Conservation (phyloP, 1,284 basidiomycete species). For the Macrocystidia cucumis region DNA sequence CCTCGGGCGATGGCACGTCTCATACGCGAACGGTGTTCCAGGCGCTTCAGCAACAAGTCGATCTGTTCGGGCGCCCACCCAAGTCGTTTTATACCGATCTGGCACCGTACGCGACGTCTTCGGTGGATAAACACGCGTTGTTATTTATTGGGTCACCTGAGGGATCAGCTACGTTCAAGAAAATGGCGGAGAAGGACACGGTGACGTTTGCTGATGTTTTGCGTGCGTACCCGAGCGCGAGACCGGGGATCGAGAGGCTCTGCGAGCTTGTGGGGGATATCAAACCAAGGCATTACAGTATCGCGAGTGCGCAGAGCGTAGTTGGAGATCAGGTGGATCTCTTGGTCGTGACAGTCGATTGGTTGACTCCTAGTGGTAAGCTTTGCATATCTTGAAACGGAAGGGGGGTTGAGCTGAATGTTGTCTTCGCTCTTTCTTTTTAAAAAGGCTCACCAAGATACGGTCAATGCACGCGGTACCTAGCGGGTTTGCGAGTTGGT, state of each 20-base stretch:
- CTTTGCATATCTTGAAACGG: conserved; percentile 12
- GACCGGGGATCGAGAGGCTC: conserved; percentile 75
- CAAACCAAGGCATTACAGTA: conserved; percentile 97
- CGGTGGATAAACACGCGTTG: conserved; percentile 76
- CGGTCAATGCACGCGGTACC: conserved; percentile 96
- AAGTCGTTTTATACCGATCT: conserved; percentile 95
- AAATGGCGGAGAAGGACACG: conserved; percentile 91
- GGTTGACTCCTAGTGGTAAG: conserved; percentile 80
- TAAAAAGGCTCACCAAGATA: conserved; percentile 78
- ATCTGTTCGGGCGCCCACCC: conserved; percentile 92
- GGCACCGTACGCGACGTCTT: conserved; percentile 66
- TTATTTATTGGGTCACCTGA: conserved; percentile 94
- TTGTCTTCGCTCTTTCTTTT: conserved; percentile 6
- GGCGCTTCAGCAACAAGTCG: conserved; percentile 92
- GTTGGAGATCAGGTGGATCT: conserved; percentile 94
- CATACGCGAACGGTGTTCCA: conserved; percentile 95
- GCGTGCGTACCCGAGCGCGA: conserved; percentile 73
- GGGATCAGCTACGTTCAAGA: conserved; percentile 90
- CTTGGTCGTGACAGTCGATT: conserved; percentile 94
- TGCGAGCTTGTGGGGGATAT: conserved; percentile 89
- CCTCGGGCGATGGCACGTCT: conserved; percentile 50
- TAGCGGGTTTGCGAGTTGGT: conserved; percentile 77
- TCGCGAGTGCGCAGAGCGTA: conserved; percentile 90
- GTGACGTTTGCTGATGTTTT: conserved; percentile 92
- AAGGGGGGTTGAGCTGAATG: not conserved